Conservation (phyloP, 2,329 filamentous ascomycete species). For the Fragosphaeria purpurea region DNA sequence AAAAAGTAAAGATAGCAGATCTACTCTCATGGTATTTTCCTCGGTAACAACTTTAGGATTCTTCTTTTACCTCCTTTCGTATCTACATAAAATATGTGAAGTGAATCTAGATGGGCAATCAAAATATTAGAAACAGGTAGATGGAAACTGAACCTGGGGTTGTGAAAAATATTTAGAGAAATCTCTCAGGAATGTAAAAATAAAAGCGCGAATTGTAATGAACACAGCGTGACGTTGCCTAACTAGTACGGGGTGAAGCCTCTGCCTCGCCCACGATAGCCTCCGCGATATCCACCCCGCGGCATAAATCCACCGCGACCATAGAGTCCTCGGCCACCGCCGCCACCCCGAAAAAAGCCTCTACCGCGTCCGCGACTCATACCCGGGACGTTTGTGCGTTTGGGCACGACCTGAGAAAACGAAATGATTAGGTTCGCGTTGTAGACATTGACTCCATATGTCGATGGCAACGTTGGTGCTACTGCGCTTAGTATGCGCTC, state of each 20-base stretch:
- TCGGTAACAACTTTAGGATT: too few relatives aligned
- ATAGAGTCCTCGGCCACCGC: constrained; percentile 40
- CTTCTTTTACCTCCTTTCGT: too few relatives aligned
- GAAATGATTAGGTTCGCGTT: not conserved
- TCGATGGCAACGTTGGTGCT: not conserved
- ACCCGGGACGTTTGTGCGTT: constrained; percentile 92
- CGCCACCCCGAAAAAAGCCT: constrained; percentile 41
- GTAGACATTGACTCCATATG: not conserved
- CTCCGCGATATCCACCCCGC: constrained; percentile 46
- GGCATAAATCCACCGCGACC: constrained; percentile 43
- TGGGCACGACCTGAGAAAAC: constrained; percentile 56
- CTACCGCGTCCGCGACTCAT: constrained; percentile 69
- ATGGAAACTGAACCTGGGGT: too few relatives aligned
- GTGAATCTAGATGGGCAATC: too few relatives aligned
- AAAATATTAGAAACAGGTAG: too few relatives aligned
- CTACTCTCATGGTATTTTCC: too few relatives aligned
- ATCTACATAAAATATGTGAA: too few relatives aligned
- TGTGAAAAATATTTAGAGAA: too few relatives aligned
- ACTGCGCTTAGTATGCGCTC: not conserved
- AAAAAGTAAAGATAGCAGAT: too few relatives aligned
- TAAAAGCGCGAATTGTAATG: too few relatives aligned
- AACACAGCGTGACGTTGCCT: too few relatives aligned
- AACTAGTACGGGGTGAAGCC: constrained; percentile 53
- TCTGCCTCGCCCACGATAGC: constrained; percentile 56
- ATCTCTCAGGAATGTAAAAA: too few relatives aligned